Evolutionary conservation across 1,284 basidiomycete genomes (phyloP).

Genomic region (Fomitopsis pinicola): DNA sequence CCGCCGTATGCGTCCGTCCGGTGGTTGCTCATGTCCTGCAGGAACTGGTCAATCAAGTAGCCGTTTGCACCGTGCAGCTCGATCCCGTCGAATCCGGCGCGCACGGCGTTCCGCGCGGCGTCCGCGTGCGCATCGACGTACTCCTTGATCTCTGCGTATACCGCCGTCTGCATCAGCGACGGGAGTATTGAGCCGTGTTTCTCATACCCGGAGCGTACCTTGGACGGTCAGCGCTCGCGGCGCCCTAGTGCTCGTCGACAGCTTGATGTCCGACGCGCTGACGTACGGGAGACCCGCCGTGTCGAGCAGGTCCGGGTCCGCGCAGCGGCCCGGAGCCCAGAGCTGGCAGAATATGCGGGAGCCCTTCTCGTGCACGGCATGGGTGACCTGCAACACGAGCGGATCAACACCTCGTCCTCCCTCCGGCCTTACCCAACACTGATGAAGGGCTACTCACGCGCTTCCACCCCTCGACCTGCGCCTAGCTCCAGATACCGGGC

Average conservation of each 20-base stretch:
- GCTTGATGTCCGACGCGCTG: slow-evolving; percentile 35
- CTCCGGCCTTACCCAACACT: background rate
- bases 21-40: slow-evolving; percentile 42
- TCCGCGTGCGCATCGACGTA: slow-evolving; percentile 33
- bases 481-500: slow-evolving; percentile 41
- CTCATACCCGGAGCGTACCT: slow-evolving; percentile 14
- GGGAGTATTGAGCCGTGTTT: background rate
- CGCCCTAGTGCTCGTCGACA: slow-evolving; percentile 30
- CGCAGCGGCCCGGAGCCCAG: slow-evolving; percentile 42
- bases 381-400: slow-evolving; percentile 18
- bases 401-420: too few species aligned
- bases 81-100: slow-evolving; percentile 45
- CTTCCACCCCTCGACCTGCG: slow-evolving; percentile 46
- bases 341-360: slow-evolving; percentile 43
- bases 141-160: slow-evolving; percentile 35
- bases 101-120: slow-evolving; percentile 39
- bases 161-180: too few species aligned
- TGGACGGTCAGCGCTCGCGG: slow-evolving; percentile 32
- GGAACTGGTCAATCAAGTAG: slow-evolving; percentile 39
- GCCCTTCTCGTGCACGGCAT: slow-evolving; percentile 28
- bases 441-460: slow-evolving; percentile 22
- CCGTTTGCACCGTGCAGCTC: slow-evolving; percentile 33
- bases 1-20: slow-evolving; percentile 61
- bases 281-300: slow-evolving; percentile 22
- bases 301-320: slow-evolving; percentile 25